Conservation (phyloP, 2,329 filamentous ascomycete genomes). For the Sphaerulina musiva region DNA sequence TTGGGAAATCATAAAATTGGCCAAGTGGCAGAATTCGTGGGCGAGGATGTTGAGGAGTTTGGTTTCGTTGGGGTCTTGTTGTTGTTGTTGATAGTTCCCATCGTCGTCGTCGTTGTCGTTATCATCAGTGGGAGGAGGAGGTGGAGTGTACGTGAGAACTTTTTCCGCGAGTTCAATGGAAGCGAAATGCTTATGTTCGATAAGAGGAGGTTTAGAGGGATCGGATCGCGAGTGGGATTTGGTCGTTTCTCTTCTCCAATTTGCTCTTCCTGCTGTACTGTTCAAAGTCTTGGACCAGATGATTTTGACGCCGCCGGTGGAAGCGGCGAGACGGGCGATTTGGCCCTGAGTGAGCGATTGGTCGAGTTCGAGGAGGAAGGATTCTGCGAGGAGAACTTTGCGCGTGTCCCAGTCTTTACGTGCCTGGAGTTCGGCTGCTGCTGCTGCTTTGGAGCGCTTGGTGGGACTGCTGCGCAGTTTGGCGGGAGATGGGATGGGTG, state of each 20-base stretch:
- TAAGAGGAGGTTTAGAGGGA: constrained; percentile 17
- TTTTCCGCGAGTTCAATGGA: constrained; percentile 84
- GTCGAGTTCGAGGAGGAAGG: constrained; percentile 66
- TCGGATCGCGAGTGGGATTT: constrained; percentile 24
- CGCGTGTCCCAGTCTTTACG: constrained; percentile 57
- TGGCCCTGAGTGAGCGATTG: constrained; percentile 53
- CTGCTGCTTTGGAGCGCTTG: constrained; percentile 26
- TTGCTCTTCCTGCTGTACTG: constrained; percentile 63
- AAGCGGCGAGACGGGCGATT: constrained; percentile 52
- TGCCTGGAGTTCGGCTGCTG: constrained; percentile 27
- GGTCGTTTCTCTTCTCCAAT: constrained; percentile 44
- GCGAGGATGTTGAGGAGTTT: constrained; percentile 78
- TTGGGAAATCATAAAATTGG: constrained; percentile 80
- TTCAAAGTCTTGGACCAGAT: constrained; percentile 73
- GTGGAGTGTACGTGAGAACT: constrained; percentile 64
- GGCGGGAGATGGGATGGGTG: constrained; percentile 34
- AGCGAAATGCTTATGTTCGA: constrained; percentile 47
- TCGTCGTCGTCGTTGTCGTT: no score
- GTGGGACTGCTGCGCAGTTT: constrained; percentile 35
- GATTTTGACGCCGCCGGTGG: constrained; percentile 64
- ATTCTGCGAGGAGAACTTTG: constrained; percentile 57
- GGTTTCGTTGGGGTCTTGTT: constrained; percentile 30
- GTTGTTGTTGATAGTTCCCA: no score
- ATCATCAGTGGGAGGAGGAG: no score
- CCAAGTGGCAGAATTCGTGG: constrained; percentile 92